Evolutionary conservation across 306 rosid genomes (phyloP), one percentile per base, ranked within the genome.

Genomic region (Prunus davidiana): DNA sequence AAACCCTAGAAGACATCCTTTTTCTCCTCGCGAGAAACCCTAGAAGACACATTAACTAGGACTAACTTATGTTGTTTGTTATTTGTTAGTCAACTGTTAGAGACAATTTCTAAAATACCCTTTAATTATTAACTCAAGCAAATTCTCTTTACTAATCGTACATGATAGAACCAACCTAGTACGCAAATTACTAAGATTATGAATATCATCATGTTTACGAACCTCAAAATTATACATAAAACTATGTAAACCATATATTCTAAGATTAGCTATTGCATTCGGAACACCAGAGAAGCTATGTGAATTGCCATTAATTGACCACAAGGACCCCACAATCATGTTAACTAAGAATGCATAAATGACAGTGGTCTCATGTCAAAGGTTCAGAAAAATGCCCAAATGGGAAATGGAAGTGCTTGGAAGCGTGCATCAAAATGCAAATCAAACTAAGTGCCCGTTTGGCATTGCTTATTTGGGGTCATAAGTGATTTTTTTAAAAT

Each of bases 121-220:
- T 32, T 32, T 32, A 32, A 32, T 32, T 32, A 32, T 32, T 32
- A 32, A 32, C 34, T 32, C 6, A 32, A 4, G 34, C 34, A 32
- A 32, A 32, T 32, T 32, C 34, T 32, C 6, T 32, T 32, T 32
- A 5, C 34, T 32, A 32, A 32, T 90, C 98, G 62, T 96, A 91
- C 28, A 80, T 67, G 72, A 80, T 82, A 11, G 91, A 86, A 66
- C 62, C 85, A 64, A 69, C 85, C 97, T 93, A 81, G 71, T 57
- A 57, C 70, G 76, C 47, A 30, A 73, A 62, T 38, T 25, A 58
- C 18, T 1, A 18, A n/a, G 67, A 69, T 57, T 15, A 84, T 34
- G 41, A 75, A 80, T 43, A 70, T 67, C 43, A 24, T 73, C 58
- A 34, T 64, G 73, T 73, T 49, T 52, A 71, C 11, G 3, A 57